phyloP scores from a whole-genome alignment of 345 rosid species.

The Gossypium mustelinum region DNA sequence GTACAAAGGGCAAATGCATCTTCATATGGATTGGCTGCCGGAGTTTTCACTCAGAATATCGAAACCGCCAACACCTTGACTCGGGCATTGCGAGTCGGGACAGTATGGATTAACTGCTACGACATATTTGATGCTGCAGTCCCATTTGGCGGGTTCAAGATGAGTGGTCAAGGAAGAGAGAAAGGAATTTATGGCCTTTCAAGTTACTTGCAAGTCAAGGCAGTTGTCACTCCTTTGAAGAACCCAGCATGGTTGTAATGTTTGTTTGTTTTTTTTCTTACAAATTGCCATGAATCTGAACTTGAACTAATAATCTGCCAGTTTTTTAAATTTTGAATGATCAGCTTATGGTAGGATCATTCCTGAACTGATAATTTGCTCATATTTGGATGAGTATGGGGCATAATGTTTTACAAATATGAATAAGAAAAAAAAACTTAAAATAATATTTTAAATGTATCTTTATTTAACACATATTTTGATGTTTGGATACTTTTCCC shows the following conservation, averaged over 20 bases:
- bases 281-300: background rate
- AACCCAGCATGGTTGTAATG: slow-evolving; percentile 83
- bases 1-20: slow-evolving; percentile 57
- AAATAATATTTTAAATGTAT: too few relatives aligned
- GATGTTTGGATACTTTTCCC: too few relatives aligned
- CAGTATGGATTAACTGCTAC: slow-evolving; percentile 81
- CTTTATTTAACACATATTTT: too few relatives aligned
- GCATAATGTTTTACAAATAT: too few relatives aligned
- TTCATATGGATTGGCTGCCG: slow-evolving; percentile 75
- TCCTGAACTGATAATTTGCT: background rate
- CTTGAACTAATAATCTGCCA: background rate
- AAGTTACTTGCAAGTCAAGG: slow-evolving; percentile 88
- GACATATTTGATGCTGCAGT: slow-evolving; percentile 74
- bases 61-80: slow-evolving; percentile 71
- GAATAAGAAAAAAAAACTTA: too few relatives aligned
- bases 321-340: background rate
- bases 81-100: slow-evolving; percentile 66
- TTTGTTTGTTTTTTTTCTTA: background rate
- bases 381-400: too few relatives aligned
- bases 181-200: slow-evolving; percentile 73
- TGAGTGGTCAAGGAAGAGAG: slow-evolving; percentile 91
- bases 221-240: slow-evolving; percentile 76
- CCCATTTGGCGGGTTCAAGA: slow-evolving; percentile 94
- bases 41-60: slow-evolving; percentile 70
- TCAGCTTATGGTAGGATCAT: background rate